A percentile compares a stretch with the other conserved stretches of the same genome.
Evolutionary conservation across 208 protist species (phyloP).

Genomic region (Wallacemonas sp.): DNA sequence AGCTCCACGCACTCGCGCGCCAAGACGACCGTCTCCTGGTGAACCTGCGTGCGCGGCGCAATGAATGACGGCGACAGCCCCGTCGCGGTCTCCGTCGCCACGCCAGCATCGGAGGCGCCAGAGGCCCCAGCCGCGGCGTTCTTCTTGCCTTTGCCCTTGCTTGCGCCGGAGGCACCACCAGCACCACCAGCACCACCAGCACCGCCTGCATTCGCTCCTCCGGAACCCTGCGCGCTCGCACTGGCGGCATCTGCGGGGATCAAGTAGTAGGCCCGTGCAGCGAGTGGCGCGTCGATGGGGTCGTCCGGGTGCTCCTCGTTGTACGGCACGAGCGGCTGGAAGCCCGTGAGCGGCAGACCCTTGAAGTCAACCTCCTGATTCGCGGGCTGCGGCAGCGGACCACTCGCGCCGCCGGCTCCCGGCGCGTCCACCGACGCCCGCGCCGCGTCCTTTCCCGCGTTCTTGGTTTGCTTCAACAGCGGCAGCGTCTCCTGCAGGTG

Average conservation of each 20-base stretch:
- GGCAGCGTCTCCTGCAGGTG: conserved; percentile 63
- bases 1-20: conserved; percentile 48
- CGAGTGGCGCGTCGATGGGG: conserved; percentile 20
- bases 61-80: conserved; percentile 41
- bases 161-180: background rate
- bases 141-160: conserved; percentile 10
- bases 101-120: background rate
- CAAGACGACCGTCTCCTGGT: conserved; percentile 62
- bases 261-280: conserved; percentile 43
- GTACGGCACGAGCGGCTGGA: conserved; percentile 57
- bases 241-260: conserved; percentile 7
- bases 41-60: conserved; percentile 48
- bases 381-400: conserved; percentile 27
- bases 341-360: conserved; percentile 51
- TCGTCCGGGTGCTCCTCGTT: conserved; percentile 51
- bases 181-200: background rate
- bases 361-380: conserved; percentile 56
- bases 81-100: background rate
- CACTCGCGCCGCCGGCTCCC: conserved; percentile 11
- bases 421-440: background rate
- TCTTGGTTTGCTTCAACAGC: conserved; percentile 25
- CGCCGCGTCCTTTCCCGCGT: conserved; percentile 12
- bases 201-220: conserved; percentile 10
- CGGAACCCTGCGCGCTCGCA: background rate
- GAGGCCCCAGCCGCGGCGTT: background rate